Conservation (phyloP, 1,139 yeast species). For the Zygosaccharomyces pseudobailii region DNA sequence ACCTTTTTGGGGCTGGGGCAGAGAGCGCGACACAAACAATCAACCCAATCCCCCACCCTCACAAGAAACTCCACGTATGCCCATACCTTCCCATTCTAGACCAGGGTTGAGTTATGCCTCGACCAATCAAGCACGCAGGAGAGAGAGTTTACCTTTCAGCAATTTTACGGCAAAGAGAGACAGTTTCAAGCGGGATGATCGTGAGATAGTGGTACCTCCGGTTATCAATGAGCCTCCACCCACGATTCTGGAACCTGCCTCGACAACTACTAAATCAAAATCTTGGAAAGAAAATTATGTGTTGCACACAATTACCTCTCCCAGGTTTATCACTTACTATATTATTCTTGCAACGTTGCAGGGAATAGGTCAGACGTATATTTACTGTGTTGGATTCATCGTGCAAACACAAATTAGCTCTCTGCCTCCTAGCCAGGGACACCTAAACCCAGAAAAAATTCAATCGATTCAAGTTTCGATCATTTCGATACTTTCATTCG, state of each 20-base stretch:
- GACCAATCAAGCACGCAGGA: conserved; percentile 5
- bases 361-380: conserved; percentile 75
- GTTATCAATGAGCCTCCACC: not conserved
- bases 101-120: conserved; percentile 8
- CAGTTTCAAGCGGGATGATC: conserved; percentile 9
- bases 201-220: not conserved
- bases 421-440: conserved; percentile 22
- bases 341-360: conserved; percentile 57
- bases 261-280: not conserved
- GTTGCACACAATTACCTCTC: conserved; percentile 16
- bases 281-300: conserved; percentile 17
- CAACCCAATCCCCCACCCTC: not conserved
- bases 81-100: conserved; percentile 4
- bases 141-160: conserved; percentile 5
- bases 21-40: conserved; percentile 13
- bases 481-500: conserved; percentile 60
- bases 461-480: conserved; percentile 73
- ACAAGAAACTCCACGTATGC: conserved; percentile 3
- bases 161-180: conserved; percentile 1
- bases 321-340: conserved; percentile 45
- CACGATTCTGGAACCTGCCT: not conserved
- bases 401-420: conserved; percentile 49
- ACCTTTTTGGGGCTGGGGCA: conserved; percentile 27
- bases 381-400: conserved; percentile 68
- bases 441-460: conserved; percentile 35